Conservation (phyloP, 176 grass and related monocot species). For the Oryza brachyantha region DNA sequence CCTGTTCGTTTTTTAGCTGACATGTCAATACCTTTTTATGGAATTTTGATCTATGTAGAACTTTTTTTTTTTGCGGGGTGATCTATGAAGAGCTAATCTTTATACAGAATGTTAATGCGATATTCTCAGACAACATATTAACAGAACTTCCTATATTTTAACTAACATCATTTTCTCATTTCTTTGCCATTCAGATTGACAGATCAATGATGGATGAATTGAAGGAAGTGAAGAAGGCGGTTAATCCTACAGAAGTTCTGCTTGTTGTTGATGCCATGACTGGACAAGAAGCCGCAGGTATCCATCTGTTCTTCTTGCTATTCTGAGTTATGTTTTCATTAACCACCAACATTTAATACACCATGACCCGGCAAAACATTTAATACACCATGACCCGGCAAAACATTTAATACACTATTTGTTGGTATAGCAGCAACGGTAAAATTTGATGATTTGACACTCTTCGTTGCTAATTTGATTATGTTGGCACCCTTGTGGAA, state of each 20-base stretch:
- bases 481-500: no score
- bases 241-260: constrained; percentile 92
- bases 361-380: no score
- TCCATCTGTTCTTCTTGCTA: neutral
- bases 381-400: no score
- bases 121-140: neutral
- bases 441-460: no score
- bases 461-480: no score
- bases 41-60: no score
- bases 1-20: constrained; percentile 1
- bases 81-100: no score
- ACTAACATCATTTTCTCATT: neutral
- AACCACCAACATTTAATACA: neutral
- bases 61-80: no score
- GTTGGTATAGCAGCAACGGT: neutral
- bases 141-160: neutral
- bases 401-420: neutral
- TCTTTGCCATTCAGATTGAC: constrained; percentile 57
- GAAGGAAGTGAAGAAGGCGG: constrained; percentile 84
- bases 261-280: constrained; percentile 99
- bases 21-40: no score
- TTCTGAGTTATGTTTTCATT: neutral
- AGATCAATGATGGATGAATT: constrained; percentile 97
- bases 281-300: constrained; percentile 99
- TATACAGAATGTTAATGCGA: neutral